phyloP scores from a whole-genome alignment of 495 filamentous ascomycete species.

The Usnea hakonensis region DNA sequence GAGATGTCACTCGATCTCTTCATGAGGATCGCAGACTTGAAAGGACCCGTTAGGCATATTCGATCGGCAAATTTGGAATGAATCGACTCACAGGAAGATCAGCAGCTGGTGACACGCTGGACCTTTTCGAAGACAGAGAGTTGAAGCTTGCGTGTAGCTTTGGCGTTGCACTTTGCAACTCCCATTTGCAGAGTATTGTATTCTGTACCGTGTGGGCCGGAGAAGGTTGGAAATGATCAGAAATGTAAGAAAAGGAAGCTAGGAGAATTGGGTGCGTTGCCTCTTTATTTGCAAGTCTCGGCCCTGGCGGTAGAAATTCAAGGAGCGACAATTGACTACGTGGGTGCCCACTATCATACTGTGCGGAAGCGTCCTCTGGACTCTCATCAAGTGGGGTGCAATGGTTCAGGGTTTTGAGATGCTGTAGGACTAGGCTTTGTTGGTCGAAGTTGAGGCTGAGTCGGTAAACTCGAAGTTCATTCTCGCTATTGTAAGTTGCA shows the following conservation, averaged over 20 bases:
- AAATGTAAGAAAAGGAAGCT: conserved; percentile 57
- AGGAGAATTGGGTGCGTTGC: conserved; percentile 55
- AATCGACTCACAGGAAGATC: conserved; percentile 25
- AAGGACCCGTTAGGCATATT: background rate
- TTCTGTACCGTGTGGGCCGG: conserved; percentile 52
- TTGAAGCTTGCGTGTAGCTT: conserved; percentile 65
- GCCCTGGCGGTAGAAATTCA: conserved; percentile 54
- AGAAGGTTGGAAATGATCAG: conserved; percentile 41
- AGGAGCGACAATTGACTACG: conserved; percentile 52
- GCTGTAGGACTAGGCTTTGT: conserved; percentile 40
- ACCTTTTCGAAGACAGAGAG: conserved; percentile 59
- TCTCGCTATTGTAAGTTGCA: conserved; percentile 56
- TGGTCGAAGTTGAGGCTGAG: conserved; percentile 48
- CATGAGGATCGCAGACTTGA: conserved; percentile 51
- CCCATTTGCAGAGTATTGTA: conserved; percentile 71
- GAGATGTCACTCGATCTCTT: conserved; percentile 58
- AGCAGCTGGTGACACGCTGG: conserved; percentile 41
- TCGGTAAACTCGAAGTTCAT: conserved; percentile 57
- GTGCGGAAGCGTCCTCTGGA: background rate
- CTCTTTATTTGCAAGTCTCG: conserved; percentile 43
- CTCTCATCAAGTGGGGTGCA: conserved; percentile 34
- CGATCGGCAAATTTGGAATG: background rate
- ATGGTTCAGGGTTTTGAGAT: conserved; percentile 40
- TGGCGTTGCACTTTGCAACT: conserved; percentile 52
- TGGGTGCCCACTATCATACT: conserved; percentile 10